Conservation (phyloP, 768 basidiomycete genomes). For the Mycena latifolia region DNA sequence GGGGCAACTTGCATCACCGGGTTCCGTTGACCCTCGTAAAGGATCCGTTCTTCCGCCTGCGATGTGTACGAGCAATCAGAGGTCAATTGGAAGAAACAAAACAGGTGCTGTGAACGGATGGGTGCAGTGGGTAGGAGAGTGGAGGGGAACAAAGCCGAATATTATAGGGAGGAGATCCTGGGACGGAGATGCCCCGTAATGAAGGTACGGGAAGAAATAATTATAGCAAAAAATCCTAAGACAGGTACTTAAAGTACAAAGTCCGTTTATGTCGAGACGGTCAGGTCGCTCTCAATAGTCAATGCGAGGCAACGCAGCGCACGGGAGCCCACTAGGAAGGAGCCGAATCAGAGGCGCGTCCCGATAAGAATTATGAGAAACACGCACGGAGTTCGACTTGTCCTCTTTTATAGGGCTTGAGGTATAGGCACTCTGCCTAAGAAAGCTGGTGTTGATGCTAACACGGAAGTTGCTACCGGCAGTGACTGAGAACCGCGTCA, state of each 20-base stretch:
- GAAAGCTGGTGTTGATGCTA: too few species aligned
- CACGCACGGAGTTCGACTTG: constrained; percentile 63
- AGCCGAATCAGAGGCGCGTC: background rate
- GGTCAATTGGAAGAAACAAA: background rate
- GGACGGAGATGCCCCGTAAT: too few species aligned
- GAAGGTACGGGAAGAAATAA: background rate
- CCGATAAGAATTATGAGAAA: background rate
- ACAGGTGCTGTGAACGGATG: too few species aligned
- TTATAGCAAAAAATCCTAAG: background rate
- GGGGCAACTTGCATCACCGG: constrained; percentile 50
- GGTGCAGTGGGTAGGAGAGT: too few species aligned
- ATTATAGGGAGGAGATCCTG: too few species aligned
- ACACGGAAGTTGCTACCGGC: too few species aligned
- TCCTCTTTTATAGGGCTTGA: too few species aligned
- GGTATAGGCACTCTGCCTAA: too few species aligned
- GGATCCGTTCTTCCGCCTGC: constrained; percentile 62
- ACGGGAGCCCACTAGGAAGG: constrained; percentile 31
- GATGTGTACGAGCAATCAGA: constrained; percentile 5
- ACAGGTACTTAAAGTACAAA: constrained; percentile 65
- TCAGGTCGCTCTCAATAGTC: constrained; percentile 8
- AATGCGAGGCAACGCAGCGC: background rate
- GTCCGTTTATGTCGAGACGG: constrained; percentile 46
- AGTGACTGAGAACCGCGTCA: too few species aligned
- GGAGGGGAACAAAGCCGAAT: too few species aligned
- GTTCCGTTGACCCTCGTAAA: constrained; percentile 53